Evolutionary conservation across 257 asterid genomes (phyloP).

Genomic region (Capsicum pubescens): DNA sequence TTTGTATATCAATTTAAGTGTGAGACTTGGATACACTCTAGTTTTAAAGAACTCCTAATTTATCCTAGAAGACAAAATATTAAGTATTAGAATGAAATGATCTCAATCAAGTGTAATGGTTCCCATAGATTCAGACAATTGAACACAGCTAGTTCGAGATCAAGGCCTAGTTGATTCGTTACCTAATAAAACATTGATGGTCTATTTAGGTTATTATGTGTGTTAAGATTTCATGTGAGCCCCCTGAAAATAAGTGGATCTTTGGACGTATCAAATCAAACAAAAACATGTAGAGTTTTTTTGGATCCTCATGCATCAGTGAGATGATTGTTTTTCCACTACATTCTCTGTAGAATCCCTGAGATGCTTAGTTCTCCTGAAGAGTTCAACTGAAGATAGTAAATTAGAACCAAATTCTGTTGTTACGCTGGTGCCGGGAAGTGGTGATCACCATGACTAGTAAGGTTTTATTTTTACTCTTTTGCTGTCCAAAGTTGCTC

Average conservation of each 20-base stretch:
- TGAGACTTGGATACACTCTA: neutral
- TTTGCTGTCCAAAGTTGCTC: neutral
- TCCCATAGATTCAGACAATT: neutral
- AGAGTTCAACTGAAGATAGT: too few relatives aligned
- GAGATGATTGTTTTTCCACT: constrained; percentile 18
- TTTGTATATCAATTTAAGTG: neutral
- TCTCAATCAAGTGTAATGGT: neutral
- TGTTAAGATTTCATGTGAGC: neutral
- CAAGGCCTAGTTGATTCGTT: neutral
- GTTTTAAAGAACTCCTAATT: neutral
- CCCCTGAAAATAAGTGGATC: neutral
- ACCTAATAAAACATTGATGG: neutral
- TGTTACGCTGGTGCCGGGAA: constrained; percentile 68
- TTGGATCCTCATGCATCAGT: neutral
- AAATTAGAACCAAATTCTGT: constrained; percentile 62
- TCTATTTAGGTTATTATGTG: neutral
- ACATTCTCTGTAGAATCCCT: constrained; percentile 60
- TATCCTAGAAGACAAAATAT: neutral
- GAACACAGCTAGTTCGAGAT: neutral
- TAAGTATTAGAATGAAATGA: neutral
- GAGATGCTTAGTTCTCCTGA: constrained; percentile 64
- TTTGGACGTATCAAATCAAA: neutral
- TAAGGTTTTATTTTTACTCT: constrained; percentile 51
- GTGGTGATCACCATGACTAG: constrained; percentile 86
- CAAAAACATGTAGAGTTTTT: constrained; percentile 11